phyloP scores from a whole-genome alignment of 208 protist species.

The Trypanosoma conorhini region DNA sequence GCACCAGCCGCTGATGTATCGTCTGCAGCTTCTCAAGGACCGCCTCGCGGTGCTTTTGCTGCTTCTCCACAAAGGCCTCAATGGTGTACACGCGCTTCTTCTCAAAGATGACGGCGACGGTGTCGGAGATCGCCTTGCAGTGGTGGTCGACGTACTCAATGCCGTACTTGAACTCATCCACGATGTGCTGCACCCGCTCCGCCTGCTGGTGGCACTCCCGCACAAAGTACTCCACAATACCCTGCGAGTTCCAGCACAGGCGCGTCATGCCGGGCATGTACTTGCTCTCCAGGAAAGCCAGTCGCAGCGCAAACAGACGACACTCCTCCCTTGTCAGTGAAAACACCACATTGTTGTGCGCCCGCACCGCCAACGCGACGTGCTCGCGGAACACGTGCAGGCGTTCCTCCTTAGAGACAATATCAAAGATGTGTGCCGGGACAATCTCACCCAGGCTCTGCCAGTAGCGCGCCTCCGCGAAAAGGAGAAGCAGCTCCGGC shows the following conservation, averaged over 20 bases:
- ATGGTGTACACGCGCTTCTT: constrained; percentile 94
- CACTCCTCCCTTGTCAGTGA: constrained; percentile 91
- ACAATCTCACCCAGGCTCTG: constrained; percentile 85
- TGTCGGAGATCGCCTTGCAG: constrained; percentile 92
- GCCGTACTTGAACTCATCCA: constrained; percentile 95
- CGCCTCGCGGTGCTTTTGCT: constrained; percentile 75
- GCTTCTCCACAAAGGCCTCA: constrained; percentile 85
- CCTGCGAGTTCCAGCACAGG: constrained; percentile 94
- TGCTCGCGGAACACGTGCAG: constrained; percentile 96
- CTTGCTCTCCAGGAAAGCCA: constrained; percentile 92
- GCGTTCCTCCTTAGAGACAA: constrained; percentile 89
- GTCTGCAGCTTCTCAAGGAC: constrained; percentile 76
- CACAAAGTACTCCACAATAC: constrained; percentile 96
- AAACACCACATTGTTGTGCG: constrained; percentile 95
- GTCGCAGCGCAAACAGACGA: constrained; percentile 93
- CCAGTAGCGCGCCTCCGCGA: constrained; percentile 96
- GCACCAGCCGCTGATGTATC: constrained; percentile 84
- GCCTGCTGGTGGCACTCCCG: constrained; percentile 90
- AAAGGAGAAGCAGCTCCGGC: constrained; percentile 90
- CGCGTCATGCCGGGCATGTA: constrained; percentile 93
- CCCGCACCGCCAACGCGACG: constrained; percentile 94
- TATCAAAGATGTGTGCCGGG: constrained; percentile 82
- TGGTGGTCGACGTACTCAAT: constrained; percentile 83
- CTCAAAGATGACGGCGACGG: constrained; percentile 94
- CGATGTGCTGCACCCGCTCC: constrained; percentile 82